Base-by-base conservation (phyloP, 306 rosid species). In the peach (Prunus persica) region DNA sequence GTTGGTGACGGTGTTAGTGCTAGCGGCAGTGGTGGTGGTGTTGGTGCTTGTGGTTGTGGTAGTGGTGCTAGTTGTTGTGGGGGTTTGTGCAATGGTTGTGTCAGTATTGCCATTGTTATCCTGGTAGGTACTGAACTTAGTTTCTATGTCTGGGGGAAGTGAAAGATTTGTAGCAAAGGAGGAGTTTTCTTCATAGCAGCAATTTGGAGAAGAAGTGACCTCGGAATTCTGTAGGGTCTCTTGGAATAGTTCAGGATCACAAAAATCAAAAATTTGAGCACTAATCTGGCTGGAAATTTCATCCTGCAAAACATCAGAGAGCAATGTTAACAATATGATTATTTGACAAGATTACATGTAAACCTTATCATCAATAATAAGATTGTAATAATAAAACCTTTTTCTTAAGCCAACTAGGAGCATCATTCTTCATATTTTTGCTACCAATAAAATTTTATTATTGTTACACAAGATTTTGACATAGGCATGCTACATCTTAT, bases 251-350 rank as follows among this genome's bases (percentile, higher is more conserved):
- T 89, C 92, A 19, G 86, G 76, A 61, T 92, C 97, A 20, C 88
- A 89, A 38, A 92, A 86, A 28, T 95, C 96, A 43, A 90, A 95
- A 18, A 88, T 69, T 25, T 83, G 89, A 67, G 90, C 89, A 70
- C 87, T 86, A 12, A 92, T 79, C 5, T 93, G 98, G 80, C 95
- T 95, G 25, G 98, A 90, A 75, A 92, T 84, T 68, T 95, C 97
- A 30, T 90, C 97, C 99, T 95, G 96, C 82, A 87, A 73, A 78
- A 66, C 80, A 78, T 46, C 20, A 81, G 66, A 45, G 67, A 43
- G 69, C 82, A 65, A 57, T 76, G 72, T 69, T 83, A 76, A 72
- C 78, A 76, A 30, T 16, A 27, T 27, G 30, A 18, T 14, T 6
- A 73, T 41, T 18, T 72, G 22, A 43, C 19, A 38, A 72, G 54